Conservation (phyloP, 2,329 filamentous ascomycete species). For the Diplodia corticola region DNA sequence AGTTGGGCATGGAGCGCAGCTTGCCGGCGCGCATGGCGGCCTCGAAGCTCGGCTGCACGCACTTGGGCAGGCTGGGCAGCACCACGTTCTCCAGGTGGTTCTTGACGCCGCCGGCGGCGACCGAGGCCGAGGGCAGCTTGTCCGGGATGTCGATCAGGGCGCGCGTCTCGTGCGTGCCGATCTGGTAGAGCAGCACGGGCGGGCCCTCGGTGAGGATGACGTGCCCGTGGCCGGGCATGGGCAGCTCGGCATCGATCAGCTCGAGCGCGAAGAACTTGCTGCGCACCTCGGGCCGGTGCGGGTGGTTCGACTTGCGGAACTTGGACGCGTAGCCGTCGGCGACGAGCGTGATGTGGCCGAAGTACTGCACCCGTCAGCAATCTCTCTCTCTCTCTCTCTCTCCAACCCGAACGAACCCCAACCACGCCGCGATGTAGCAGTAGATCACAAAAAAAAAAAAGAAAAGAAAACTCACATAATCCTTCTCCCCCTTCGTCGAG, state of each 20-base stretch:
- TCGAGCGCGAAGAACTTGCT: constrained; percentile 95
- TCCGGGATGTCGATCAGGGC: constrained; percentile 85
- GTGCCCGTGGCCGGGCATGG: constrained; percentile 74
- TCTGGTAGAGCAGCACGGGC: constrained; percentile 92
- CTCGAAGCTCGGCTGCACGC: constrained; percentile 71
- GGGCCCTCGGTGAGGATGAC: constrained; percentile 78
- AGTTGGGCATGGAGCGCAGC: constrained; percentile 93
- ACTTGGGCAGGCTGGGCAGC: constrained; percentile 71
- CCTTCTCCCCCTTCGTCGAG: constrained; percentile 62
- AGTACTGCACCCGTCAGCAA: constrained; percentile 60
- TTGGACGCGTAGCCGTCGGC: constrained; percentile 91
- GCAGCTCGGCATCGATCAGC: constrained; percentile 81
- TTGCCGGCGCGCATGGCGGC: constrained; percentile 74
- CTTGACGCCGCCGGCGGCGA: constrained; percentile 78
- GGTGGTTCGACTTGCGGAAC: constrained; percentile 79
- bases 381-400: not conserved
- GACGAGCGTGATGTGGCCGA: constrained; percentile 82
- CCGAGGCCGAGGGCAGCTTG: constrained; percentile 69
- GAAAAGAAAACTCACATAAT: constrained; percentile 52
- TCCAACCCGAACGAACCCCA: not conserved
- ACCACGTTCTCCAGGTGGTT: constrained; percentile 79
- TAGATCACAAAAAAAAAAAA: too few species aligned
- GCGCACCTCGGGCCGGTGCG: constrained; percentile 66
- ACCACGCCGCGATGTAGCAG: too few species aligned
- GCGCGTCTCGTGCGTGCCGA: constrained; percentile 90